phyloP scores from a whole-genome alignment of 1,139 yeast species.

The Hyphopichia pseudoburtonii region DNA sequence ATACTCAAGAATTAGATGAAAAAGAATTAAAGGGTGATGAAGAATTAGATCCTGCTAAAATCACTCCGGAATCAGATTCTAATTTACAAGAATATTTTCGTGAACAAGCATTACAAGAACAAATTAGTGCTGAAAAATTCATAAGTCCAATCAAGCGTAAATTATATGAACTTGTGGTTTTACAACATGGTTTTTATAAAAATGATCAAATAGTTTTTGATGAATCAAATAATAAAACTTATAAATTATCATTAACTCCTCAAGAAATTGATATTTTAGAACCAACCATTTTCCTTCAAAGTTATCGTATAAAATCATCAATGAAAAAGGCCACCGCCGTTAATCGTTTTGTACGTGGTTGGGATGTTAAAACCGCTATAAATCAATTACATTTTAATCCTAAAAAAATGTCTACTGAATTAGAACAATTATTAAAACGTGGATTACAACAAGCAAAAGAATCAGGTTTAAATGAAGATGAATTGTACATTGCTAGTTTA shows the following conservation, averaged over 20 bases:
- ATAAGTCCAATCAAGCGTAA: slow-evolving; percentile 73
- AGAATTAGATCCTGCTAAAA: slow-evolving; percentile 11
- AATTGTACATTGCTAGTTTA: slow-evolving; percentile 72
- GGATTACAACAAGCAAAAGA: slow-evolving; percentile 71
- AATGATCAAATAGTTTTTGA: slow-evolving; percentile 56
- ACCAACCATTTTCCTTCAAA: slow-evolving; percentile 77
- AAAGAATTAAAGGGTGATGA: slow-evolving; percentile 11
- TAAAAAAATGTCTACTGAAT: slow-evolving; percentile 77
- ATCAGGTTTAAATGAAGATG: slow-evolving; percentile 58
- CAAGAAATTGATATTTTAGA: slow-evolving; percentile 77
- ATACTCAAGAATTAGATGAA: slow-evolving; percentile 9
- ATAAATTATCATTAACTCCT: slow-evolving; percentile 55
- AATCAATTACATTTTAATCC: slow-evolving; percentile 89
- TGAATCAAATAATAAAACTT: slow-evolving; percentile 43
- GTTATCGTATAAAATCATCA: slow-evolving; percentile 79
- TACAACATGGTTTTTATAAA: slow-evolving; percentile 71
- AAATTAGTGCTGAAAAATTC: slow-evolving; percentile 33
- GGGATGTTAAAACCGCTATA: slow-evolving; percentile 75
- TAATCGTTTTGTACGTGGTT: slow-evolving; percentile 69
- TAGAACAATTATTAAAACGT: slow-evolving; percentile 69
- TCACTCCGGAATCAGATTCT: slow-evolving; percentile 32
- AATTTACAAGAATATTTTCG: slow-evolving; percentile 35
- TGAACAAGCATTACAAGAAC: slow-evolving; percentile 28
- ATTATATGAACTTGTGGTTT: slow-evolving; percentile 62
- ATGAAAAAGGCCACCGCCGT: slow-evolving; percentile 86